Percentiles rank a stretch among this genome's conserved stretches.
Conservation (phyloP, 768 basidiomycete genomes). For the Exidia glandulosa region DNA sequence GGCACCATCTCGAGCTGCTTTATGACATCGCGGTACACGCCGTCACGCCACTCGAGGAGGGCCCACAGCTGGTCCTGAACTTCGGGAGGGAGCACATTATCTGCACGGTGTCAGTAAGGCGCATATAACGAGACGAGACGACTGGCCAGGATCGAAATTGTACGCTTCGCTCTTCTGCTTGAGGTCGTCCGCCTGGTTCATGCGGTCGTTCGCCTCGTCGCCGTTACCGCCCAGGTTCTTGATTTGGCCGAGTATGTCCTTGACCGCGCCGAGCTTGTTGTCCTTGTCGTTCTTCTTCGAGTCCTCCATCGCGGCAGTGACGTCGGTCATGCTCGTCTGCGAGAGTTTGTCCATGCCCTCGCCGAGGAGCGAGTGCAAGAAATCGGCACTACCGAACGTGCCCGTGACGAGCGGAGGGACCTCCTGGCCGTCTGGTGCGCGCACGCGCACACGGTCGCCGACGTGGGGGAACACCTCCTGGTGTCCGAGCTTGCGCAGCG, state of each 20-base stretch:
- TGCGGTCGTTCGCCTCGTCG: conserved; percentile 22
- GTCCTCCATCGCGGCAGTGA: conserved; percentile 39
- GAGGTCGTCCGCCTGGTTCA: conserved; percentile 45
- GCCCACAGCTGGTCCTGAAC: conserved; percentile 45
- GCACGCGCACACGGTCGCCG: conserved; percentile 39
- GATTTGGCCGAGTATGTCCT: conserved; percentile 38
- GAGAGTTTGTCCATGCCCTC: conserved; percentile 24
- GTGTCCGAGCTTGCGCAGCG: conserved; percentile 58
- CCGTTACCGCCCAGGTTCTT: conserved; percentile 35
- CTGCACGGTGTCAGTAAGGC: conserved; percentile 14
- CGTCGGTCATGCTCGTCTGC: conserved; percentile 43
- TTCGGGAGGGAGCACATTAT: conserved; percentile 51
- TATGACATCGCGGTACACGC: conserved; percentile 39
- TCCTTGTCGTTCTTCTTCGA: conserved; percentile 22
- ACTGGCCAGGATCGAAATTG: conserved; percentile 35
- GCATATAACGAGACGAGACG: not conserved
- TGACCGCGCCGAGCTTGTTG: conserved; percentile 25
- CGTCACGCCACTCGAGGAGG: conserved; percentile 54
- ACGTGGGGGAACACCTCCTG: conserved; percentile 70
- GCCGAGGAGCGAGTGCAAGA: conserved; percentile 52
- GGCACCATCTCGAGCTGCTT: conserved; percentile 57
- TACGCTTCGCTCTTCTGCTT: conserved; percentile 41
- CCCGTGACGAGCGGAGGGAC: conserved; percentile 59
- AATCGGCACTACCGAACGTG: conserved; percentile 58
- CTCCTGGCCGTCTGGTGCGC: conserved; percentile 27